Base-by-base conservation (phyloP, 805 yeast species). In the Danielia oregonensis region DNA sequence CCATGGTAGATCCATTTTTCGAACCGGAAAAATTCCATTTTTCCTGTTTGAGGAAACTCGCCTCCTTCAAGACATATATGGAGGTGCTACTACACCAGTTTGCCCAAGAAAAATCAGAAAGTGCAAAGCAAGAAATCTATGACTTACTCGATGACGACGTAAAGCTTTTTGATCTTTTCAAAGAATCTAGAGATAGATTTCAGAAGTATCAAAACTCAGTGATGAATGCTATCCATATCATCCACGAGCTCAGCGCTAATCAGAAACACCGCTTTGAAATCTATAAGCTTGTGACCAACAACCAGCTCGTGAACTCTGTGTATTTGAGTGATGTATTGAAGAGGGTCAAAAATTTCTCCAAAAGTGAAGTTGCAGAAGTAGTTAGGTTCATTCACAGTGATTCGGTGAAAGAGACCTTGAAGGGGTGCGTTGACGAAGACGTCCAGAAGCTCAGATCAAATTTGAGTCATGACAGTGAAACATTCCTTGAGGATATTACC, bases 51-150 rank as follows among this genome's bases (percentile, higher is more conserved):
- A 48, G 63, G 17, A 58, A 54, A 35, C 43, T 67, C 7, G 63
- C 63, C 1, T 62, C 70, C 1, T 66, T 65, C 43, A 66, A 67
- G 36, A 47, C 43, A 21, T 46, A 47, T 33, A 48, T 67, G 6
- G 73, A 67, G 40, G 29, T 23, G 4, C 33, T 42, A 10, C 32
- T 55, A 8, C 39, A 38, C 19, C 15, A 31, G 25, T 34, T 36
- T 21, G 31, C 25, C 17, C 35, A 40, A 17, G 26, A 24, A 11
- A 17, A 35, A 22, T 12, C 36, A 29, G 16, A 24, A 39, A 16
- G 39, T 38, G 12, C 15, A 25, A 4, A 21, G 22, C 27, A 37
- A 8, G 30, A 32, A 14, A 46, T 56, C 14, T 22, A 35, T 17
- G 30, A 24, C 11, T 40, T 55, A 22, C 40, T 59, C 12, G 33